A percentile compares a stretch with the other conserved stretches of the same genome.
Evolutionary conservation across 2,329 filamentous ascomycete genomes (phyloP).

Genomic region (Alternaria dauci): DNA sequence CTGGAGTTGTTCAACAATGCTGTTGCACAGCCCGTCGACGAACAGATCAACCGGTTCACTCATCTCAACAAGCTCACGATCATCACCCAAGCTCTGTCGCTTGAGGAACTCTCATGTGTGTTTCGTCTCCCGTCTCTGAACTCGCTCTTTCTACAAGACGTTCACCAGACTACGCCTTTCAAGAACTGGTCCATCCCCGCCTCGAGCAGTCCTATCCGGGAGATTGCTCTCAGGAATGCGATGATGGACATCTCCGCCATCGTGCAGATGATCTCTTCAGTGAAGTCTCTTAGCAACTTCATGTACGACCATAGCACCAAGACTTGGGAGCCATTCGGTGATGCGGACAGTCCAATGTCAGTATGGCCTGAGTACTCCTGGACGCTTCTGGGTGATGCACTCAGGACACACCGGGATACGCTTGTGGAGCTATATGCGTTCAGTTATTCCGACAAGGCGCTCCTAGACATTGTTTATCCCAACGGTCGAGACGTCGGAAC

Average conservation of each 20-base stretch:
- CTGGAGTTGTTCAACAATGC: constrained; percentile 4
- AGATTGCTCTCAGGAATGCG: background rate
- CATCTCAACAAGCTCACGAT: constrained; percentile 1
- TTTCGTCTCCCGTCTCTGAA: constrained; percentile 13
- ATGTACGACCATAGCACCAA: background rate
- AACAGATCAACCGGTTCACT: constrained; percentile 3
- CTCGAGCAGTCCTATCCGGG: constrained; percentile 6
- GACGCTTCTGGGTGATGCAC: constrained; percentile 6
- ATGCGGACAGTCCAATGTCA: background rate
- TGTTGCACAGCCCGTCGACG: background rate
- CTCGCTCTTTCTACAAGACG: background rate
- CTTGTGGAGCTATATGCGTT: background rate
- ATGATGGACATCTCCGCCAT: constrained; percentile 15
- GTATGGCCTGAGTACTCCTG: constrained; percentile 13
- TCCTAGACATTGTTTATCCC: background rate
- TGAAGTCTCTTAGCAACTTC: constrained; percentile 12
- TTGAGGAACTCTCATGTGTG: constrained; percentile 4
- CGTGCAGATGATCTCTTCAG: constrained; percentile 6
- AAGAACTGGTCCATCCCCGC: constrained; percentile 10
- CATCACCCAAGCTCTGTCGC: background rate
- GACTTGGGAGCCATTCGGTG: constrained; percentile 11
- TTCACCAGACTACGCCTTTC: constrained; percentile 5
- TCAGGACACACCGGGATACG: constrained; percentile 7
- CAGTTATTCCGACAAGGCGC: background rate
- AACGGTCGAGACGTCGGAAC: background rate